Evolutionary conservation across 2,329 filamentous ascomycete genomes (phyloP), one percentile per base, ranked within the genome.

Genomic region (Aspergillus vadensis): DNA sequence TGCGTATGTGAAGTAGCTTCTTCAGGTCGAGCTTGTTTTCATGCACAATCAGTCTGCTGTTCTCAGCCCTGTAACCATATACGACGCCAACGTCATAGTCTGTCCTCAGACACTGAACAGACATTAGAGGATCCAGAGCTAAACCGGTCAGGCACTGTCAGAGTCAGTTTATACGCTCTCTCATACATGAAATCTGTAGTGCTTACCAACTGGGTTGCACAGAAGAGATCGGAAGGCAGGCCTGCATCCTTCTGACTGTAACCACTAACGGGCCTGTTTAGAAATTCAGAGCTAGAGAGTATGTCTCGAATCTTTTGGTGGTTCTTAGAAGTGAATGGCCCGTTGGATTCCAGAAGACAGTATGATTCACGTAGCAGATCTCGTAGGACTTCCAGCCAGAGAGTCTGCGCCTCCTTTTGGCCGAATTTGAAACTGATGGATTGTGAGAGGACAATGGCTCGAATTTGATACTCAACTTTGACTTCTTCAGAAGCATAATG

Each of bases 1-100:
- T 77, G 14, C 76, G 72, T 17, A 79, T 73, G 41, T 78, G 73
- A 23, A 79, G 57, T n/a, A 79, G 49, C 7, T 65, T 69, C 25
- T 64, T 19, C 4, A 77, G 63, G 44, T 77, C 64, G 3, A 77
- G 58, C 1, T 61, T 54, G 0, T 64, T 58, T 3, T 65, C 56
- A 4, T 60, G 36, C 19, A 72, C 64, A 14, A 70, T 63, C 4
- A 67, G 58, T 2, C 32, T 48, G 6, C 41, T 53, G 12, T 43
- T 21, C 8, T 52, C 27, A 1, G 41, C 15, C 5, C 27, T 44
- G 36, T 65, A 68, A 27, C 66, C 66, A 41, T 74, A 79, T 1
- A 77, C 70, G 9, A 57, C 54, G 2, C 36, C 65, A 27, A 75
- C 69, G 38, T 76, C 67, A 54, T 77, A 76, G 51, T 75, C 72